Evolutionary conservation across 75 land plant genomes (phyloP), one percentile per base, ranked within the genome.

Genomic region (Sequoia sempervirens): DNA sequence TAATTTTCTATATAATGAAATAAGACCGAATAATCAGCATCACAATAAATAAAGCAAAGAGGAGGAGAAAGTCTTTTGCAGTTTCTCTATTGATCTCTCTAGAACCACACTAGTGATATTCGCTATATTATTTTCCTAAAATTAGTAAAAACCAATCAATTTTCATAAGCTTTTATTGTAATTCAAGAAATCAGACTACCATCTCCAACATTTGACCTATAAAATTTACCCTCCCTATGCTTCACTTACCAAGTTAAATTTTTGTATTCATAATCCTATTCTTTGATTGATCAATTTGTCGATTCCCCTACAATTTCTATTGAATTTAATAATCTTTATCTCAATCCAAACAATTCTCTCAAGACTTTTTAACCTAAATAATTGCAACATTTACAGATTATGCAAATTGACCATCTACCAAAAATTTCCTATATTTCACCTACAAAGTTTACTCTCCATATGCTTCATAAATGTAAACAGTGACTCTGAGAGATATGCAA

Each of bases 351-450:
- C 28, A 61, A 2, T 26, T 61, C 66, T 26, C n/a, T 23, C 66
- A 23, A 12, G 66, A 61, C 1, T 20, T 61, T 20, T 61, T 26
- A 26, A 23, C 20, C 28, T 23, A 61, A 75, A 17, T 5, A 75
- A 30, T 38, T 38, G 41, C 8, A 40, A 37, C 41, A 10, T 75
- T 37, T 9, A 75, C 18, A 75, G 6, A 75, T 40, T 75, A 26
- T 17, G 11, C 34, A 53, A 40, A 17, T 20, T 80, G 17, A 17
- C 12, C 20, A 70, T 40, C 28, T 26, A 61, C 40, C 13, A 15
- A 2, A 74, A 1, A 68, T 37, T 34, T 75, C 81, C 70, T 88
- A 90, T 80, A 84, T 81, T 1, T 28, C 23, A 52, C 78, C 74
- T 2, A 28, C 2, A 61, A 23, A 61, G 5, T 23, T 61, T 61